Evolutionary conservation across 371 early-diverging fungal genomes (phyloP), one percentile per base, ranked within the genome.

Genomic region (Mucor indicus): DNA sequence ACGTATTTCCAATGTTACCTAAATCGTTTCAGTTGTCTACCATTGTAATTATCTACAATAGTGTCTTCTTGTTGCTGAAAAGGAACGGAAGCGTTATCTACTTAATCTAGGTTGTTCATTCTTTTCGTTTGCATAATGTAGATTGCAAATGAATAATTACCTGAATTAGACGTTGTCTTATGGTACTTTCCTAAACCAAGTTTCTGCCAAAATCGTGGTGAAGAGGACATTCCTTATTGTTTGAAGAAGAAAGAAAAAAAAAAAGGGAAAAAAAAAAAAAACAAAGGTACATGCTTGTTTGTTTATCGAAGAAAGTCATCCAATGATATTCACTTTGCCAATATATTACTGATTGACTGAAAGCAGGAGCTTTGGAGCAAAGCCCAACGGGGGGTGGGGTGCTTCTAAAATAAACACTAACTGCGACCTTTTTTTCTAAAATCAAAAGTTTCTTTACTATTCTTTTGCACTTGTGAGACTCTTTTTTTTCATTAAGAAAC

Each of bases 131-230:
- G 22, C 37, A 24, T 24, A 12, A 16, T 16, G 11, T 20, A n/a
- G 2, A 40, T 23, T 40, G 1, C 23, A 12, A n/a, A 39, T 39
- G 13, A 32, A 32, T 12, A 27, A 5, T 27, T 27, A 27, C 29
- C 29, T 27, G 29, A 27, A 27, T 5, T 7, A 27, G 46, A 36
- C 6, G 53, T 44, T 10, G 42, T 24, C n/a, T 50, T 57, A 38
- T 47, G 60, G 15, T 67, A 61, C 40, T 62, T 72, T 41, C 56
- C 48, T 38, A 72, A 46, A 4, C 66, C 57, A 23, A 72, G 53
- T 41, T 72, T 72, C 54, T 69, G 66, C 73, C 73, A 72, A 39
- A 61, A 55, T 44, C 55, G 45, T 23, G 60, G 55, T 36, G 55
- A 54, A 22, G 60, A 45, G 27, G 55, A 50, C 60, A 55, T 55